These are phyloP conservation scores for Ceratopteris richardii DNA, from an alignment of 75 land plant genomes.

Conservation along the genomic window DNA sequence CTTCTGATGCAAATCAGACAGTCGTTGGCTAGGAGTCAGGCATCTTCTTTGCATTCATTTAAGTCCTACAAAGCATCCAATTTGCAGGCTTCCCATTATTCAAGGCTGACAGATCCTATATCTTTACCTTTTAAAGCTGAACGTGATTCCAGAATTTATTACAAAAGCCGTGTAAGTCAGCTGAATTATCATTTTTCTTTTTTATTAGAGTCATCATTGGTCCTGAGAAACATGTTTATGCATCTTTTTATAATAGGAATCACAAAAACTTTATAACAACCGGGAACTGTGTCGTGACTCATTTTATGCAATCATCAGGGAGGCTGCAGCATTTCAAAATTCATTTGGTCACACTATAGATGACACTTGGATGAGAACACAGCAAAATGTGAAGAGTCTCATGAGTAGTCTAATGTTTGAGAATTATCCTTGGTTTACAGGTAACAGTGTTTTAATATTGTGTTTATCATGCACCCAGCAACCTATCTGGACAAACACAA, in stretches of 20 bases:
- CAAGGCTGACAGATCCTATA: slow-evolving; percentile 18
- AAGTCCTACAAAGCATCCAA: slow-evolving; percentile 24
- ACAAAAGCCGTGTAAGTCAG: slow-evolving; percentile 21
- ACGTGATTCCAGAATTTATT: slow-evolving; percentile 39
- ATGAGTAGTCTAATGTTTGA: slow-evolving; percentile 22
- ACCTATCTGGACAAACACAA: too few relatives aligned
- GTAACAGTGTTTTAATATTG: slow-evolving; percentile 8
- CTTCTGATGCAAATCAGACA: slow-evolving; percentile 19
- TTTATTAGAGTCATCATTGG: background rate
- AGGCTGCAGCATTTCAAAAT: slow-evolving; percentile 24
- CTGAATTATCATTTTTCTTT: background rate
- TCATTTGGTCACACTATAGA: slow-evolving; percentile 24
- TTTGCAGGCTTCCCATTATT: slow-evolving; percentile 5
- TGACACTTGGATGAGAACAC: slow-evolving; percentile 15
- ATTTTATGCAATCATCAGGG: slow-evolving; percentile 34
- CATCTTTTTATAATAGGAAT: slow-evolving; percentile 15
- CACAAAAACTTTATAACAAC: slow-evolving; percentile 31
- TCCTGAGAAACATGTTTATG: background rate
- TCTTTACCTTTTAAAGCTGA: slow-evolving; percentile 30
- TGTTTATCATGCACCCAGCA: too few relatives aligned
- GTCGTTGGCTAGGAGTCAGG: slow-evolving; percentile 25
- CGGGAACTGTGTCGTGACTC: slow-evolving; percentile 35
- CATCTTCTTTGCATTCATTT: slow-evolving; percentile 26
- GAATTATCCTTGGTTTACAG: slow-evolving; percentile 41
- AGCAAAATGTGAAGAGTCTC: slow-evolving; percentile 20